Evolutionary conservation across 2,329 filamentous ascomycete genomes (phyloP), one percentile per base, ranked within the genome.

Genomic region (Penicillium sp.): DNA sequence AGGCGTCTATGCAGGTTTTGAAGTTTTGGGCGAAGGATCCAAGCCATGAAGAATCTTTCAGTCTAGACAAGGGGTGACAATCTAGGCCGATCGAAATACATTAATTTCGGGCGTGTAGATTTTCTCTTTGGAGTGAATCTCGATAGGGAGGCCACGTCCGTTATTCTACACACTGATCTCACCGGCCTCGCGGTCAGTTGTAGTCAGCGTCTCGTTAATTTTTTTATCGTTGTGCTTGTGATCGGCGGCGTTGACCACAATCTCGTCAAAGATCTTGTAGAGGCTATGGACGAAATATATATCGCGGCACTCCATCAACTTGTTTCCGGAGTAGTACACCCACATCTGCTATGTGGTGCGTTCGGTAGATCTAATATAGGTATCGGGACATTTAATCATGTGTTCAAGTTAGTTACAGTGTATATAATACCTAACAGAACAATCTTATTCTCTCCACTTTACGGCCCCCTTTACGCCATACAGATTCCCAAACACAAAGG

Each of bases 241-340:
- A 77, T 99, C 94, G 56, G 94, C 94, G 22, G 94, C 95, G 75
- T 99, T 99, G 75, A 99, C 94, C 44, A 99, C 81, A 60, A 99
- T 96, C 74, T 99, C 94, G 72, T 99, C 94, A 68, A 99, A 97
- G 67, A 99, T 99, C 79, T 99, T 99, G 83, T 97, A 99, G 25
- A 99, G 83, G 79, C 94, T 95, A 5, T 95, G 94, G 1, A 97
- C 93, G 67, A 86, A 97, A 56, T 81, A 85, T 59, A 97, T 86
- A 56, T 87, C 86, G 59, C 91, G 88, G 73, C 84, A 88, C 73
- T 97, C 91, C 93, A 99, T 97, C 56, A 85, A 81, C 55, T 89
- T 85, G 0, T 84, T 86, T 59, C 86, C 81, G 50, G 92, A 91
- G 78, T 96, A 96, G 83, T 87, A 97, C 14, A 96, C 90, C 94